These are phyloP conservation scores for Picochlorum sp. DNA, from an alignment of 139 green algal genomes.

Conservation along the genomic window DNA sequence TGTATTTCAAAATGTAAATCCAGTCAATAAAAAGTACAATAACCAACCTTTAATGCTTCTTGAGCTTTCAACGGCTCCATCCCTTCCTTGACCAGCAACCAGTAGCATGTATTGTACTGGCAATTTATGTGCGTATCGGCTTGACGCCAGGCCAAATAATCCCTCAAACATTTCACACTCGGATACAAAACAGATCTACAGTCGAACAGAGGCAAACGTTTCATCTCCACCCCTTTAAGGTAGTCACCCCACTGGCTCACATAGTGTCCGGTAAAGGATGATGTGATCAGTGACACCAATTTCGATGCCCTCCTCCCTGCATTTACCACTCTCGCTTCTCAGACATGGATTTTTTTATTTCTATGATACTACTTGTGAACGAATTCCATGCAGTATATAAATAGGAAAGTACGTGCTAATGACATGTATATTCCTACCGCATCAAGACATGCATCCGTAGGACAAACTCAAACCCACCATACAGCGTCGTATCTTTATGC, in stretches of 20 bases:
- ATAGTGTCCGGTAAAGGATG: slow-evolving; percentile 77
- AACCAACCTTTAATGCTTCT: slow-evolving; percentile 20
- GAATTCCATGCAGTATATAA: slow-evolving; percentile 29
- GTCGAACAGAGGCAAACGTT: slow-evolving; percentile 75
- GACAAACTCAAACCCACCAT: slow-evolving; percentile 35
- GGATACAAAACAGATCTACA: slow-evolving; percentile 81
- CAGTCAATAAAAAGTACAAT: neutral
- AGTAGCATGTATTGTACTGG: slow-evolving; percentile 97
- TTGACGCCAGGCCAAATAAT: slow-evolving; percentile 91
- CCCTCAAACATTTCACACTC: slow-evolving; percentile 38
- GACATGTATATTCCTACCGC: neutral
- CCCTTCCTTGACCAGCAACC: slow-evolving; percentile 67
- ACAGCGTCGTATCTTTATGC: slow-evolving; percentile 40
- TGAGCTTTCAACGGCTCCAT: slow-evolving; percentile 48
- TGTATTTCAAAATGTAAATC: neutral
- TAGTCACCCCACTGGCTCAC: slow-evolving; percentile 57
- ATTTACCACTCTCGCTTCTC: too few species aligned
- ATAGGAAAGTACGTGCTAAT: neutral
- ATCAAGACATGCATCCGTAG: neutral
- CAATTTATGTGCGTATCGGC: slow-evolving; percentile 93
- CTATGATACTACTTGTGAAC: too few species aligned
- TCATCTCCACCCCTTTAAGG: slow-evolving; percentile 40
- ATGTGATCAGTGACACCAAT: slow-evolving; percentile 70
- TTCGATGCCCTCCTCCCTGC: slow-evolving; percentile 65
- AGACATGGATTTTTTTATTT: too few species aligned